These are phyloP conservation scores for Asclepias syriaca DNA, from an alignment of 257 asterid genomes.

Conservation along the genomic window DNA sequence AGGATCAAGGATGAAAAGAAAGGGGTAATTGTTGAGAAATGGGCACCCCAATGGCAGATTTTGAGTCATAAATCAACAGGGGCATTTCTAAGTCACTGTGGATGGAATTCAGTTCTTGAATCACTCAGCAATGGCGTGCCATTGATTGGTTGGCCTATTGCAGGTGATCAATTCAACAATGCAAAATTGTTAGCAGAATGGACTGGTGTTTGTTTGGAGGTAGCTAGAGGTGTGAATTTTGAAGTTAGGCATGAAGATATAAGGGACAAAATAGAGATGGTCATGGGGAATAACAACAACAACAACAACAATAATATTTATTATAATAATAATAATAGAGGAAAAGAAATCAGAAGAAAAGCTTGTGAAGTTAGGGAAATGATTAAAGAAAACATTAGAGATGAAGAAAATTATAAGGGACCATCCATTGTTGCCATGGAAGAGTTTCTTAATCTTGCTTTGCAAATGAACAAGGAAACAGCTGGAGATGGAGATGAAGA, in stretches of 20 bases:
- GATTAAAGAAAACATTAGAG: constrained; percentile 29
- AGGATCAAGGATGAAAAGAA: constrained; percentile 22
- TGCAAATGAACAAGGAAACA: constrained; percentile 22
- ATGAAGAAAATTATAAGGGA: constrained; percentile 33
- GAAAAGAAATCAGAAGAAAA: constrained; percentile 34
- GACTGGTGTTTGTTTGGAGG: constrained; percentile 50
- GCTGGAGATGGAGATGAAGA: not conserved
- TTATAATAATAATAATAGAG: constrained; percentile 13
- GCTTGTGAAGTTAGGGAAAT: constrained; percentile 32
- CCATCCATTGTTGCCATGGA: constrained; percentile 52
- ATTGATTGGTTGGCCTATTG: constrained; percentile 57
- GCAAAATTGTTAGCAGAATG: constrained; percentile 49
- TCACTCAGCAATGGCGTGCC: constrained; percentile 46
- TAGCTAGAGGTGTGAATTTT: constrained; percentile 50
- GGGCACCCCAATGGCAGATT: constrained; percentile 60
- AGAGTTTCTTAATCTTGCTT: constrained; percentile 38
- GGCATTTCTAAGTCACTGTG: constrained; percentile 51
- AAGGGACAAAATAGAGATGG: constrained; percentile 41
- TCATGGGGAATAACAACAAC: constrained; percentile 29
- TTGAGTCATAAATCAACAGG: constrained; percentile 38
- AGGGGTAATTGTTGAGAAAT: constrained; percentile 38
- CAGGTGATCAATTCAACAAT: constrained; percentile 54
- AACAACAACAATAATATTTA: too few species aligned
- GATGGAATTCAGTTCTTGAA: constrained; percentile 67
- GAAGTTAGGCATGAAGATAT: constrained; percentile 45